A percentile compares a stretch with the other conserved stretches of the same genome.
Conservation (phyloP, 108 stramenopile genomes). For the Nannochloropsis gaditana region DNA sequence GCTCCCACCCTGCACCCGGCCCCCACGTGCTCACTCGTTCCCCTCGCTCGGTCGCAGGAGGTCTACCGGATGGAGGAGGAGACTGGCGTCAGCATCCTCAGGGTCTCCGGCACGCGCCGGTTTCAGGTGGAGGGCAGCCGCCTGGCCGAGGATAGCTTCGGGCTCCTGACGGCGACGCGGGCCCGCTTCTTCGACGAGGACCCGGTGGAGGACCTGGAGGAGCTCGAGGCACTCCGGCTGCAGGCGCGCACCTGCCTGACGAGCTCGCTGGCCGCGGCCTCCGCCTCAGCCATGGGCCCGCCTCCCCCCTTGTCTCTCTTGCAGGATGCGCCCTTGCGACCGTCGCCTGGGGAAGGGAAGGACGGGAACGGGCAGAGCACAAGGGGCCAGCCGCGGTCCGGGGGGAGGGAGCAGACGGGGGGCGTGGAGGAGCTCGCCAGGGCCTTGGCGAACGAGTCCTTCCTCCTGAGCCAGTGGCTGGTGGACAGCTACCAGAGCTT, state of each 20-base stretch:
- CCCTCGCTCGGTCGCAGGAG: background rate
- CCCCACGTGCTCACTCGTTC: background rate
- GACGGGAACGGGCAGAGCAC: background rate
- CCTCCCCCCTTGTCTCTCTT: background rate
- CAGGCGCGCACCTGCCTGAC: background rate
- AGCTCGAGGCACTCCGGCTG: background rate
- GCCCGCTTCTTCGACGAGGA: background rate
- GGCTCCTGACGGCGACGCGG: background rate
- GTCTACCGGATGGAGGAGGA: background rate
- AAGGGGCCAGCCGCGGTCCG: background rate
- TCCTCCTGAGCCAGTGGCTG: constrained; percentile 10
- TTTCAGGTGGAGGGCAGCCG: background rate
- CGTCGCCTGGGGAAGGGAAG: background rate
- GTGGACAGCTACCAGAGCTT: background rate
- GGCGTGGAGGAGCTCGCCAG: background rate
- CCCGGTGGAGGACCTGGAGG: constrained; percentile 1
- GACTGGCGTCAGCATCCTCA: constrained; percentile 1
- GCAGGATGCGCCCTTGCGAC: background rate
- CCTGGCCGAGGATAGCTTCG: background rate
- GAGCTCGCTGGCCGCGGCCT: background rate
- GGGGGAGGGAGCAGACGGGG: background rate
- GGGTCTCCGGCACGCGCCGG: background rate
- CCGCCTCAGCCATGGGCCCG: background rate
- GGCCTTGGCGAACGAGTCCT: background rate
- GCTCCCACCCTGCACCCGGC: background rate